These are phyloP conservation scores for Teratosphaeriaceae sp. DNA, from an alignment of 2,329 filamentous ascomycete genomes.

Conservation along the genomic window DNA sequence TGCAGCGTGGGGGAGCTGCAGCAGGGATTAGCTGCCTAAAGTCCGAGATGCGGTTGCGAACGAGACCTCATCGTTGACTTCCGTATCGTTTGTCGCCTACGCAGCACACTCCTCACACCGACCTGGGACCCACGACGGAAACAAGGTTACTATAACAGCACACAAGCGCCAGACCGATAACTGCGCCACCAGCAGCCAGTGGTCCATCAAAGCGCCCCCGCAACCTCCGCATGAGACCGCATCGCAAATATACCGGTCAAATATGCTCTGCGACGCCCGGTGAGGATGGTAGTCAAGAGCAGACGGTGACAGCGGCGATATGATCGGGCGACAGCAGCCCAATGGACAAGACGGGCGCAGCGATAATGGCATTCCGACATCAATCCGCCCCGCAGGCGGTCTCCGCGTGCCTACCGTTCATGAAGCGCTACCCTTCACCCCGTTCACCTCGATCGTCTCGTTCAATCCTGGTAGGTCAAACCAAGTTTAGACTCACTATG, in stretches of 20 bases:
- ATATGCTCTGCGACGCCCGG: too few relatives aligned
- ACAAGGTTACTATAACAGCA: too few relatives aligned
- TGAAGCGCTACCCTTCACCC: conserved; percentile 75
- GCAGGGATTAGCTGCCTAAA: conserved; percentile 5
- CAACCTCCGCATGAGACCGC: background rate
- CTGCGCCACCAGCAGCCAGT: background rate
- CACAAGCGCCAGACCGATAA: too few relatives aligned
- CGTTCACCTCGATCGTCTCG: conserved; percentile 71
- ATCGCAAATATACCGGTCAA: background rate
- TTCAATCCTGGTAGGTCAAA: conserved; percentile 68
- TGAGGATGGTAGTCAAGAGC: too few relatives aligned
- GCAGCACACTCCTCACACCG: too few relatives aligned
- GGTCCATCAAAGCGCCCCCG: too few relatives aligned
- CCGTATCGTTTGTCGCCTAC: too few relatives aligned
- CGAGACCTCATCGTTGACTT: background rate
- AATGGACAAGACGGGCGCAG: background rate
- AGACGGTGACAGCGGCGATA: background rate
- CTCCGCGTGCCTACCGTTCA: conserved; percentile 48
- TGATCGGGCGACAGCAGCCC: background rate
- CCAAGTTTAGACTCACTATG: conserved; percentile 3
- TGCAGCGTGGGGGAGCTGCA: background rate
- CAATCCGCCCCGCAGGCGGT: background rate
- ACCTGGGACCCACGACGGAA: too few relatives aligned
- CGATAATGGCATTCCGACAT: background rate
- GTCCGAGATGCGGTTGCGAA: background rate